Evolutionary conservation across 805 yeast genomes (phyloP).

Genomic region (Saccharomycodes ludwigii): DNA sequence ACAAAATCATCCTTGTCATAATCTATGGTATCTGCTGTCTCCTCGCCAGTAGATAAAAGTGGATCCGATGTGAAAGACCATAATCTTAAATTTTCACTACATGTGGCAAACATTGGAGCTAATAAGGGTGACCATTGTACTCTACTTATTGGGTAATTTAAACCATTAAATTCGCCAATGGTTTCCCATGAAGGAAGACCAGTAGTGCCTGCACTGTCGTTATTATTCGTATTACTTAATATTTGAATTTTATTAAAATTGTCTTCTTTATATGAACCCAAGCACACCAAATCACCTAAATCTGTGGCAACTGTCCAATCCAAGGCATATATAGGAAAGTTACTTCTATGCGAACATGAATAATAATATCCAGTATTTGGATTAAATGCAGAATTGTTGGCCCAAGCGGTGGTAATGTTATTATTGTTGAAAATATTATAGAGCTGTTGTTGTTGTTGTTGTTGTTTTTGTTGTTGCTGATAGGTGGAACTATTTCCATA

Average conservation of each 20-base stretch:
- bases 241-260: conserved; percentile 52
- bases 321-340: conserved; percentile 19
- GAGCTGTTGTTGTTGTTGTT: not conserved
- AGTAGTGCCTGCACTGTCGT: too few relatives aligned
- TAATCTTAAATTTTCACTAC: conserved; percentile 1
- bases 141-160: conserved; percentile 22
- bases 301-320: conserved; percentile 19
- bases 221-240: conserved; percentile 29
- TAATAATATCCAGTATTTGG: too few relatives aligned
- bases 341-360: not conserved
- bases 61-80: not conserved
- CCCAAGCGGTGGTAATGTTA: too few relatives aligned
- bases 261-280: conserved; percentile 63
- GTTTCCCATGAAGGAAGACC: conserved; percentile 77
- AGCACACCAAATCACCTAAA: conserved; percentile 16
- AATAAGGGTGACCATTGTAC: conserved; percentile 25
- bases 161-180: conserved; percentile 15
- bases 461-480: not conserved
- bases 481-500: too few relatives aligned
- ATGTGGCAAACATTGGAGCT: not conserved
- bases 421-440: too few relatives aligned
- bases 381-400: too few relatives aligned
- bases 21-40: too few relatives aligned
- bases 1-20: too few relatives aligned
- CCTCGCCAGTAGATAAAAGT: not conserved